A percentile compares a stretch with the other conserved stretches of the same genome.
These are phyloP conservation scores for Sporisorium scitamineum DNA, from an alignment of 1,284 basidiomycete species.

Conservation along the genomic window DNA sequence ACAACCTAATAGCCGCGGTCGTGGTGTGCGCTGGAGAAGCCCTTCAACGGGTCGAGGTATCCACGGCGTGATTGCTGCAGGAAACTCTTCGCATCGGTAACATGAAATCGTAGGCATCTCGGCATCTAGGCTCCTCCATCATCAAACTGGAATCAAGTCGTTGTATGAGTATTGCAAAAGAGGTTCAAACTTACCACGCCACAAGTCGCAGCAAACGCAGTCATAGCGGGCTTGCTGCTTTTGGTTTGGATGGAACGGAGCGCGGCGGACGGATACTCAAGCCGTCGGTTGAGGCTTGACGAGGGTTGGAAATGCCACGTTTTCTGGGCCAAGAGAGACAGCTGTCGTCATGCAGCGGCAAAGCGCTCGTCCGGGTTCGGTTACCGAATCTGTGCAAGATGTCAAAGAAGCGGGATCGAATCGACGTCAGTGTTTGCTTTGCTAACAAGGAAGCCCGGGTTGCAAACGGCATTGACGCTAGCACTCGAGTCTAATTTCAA, in stretches of 20 bases:
- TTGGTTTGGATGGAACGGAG: neutral
- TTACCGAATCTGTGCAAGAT: neutral
- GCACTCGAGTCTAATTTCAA: too few relatives aligned
- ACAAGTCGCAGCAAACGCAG: neutral
- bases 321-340: slow-evolving; percentile 6
- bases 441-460: neutral
- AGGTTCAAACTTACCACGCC: slow-evolving; percentile 23
- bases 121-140: slow-evolving; percentile 9
- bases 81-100: neutral
- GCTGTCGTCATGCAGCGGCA: slow-evolving; percentile 23
- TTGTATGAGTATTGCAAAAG: neutral
- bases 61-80: too few relatives aligned
- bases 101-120: neutral
- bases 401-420: neutral
- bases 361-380: neutral
- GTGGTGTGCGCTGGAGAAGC: neutral
- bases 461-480: neutral
- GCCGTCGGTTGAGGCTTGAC: neutral
- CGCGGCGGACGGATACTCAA: neutral
- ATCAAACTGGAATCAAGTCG: slow-evolving; percentile 3
- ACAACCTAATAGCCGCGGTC: neutral
- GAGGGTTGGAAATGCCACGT: neutral
- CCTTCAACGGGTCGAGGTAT: too few relatives aligned
- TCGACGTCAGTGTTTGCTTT: neutral
- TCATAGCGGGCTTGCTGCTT: slow-evolving; percentile 13